Evolutionary conservation across 2,329 filamentous ascomycete genomes (phyloP).

Genomic region (Epichloe amarillans): DNA sequence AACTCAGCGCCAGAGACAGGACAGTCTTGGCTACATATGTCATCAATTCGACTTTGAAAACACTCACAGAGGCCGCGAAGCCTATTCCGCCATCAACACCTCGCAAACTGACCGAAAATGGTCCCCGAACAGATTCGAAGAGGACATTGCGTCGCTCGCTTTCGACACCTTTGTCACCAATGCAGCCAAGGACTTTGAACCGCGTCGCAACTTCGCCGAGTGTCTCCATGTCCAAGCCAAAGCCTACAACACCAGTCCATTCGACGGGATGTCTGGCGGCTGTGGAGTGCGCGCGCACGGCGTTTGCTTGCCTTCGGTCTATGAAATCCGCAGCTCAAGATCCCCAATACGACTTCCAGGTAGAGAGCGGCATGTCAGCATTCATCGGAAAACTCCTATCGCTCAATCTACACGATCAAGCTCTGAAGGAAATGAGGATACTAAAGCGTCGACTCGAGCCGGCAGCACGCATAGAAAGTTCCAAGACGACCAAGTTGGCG

Average conservation of each 20-base stretch:
- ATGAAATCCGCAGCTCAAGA: constrained; percentile 40
- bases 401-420: constrained; percentile 52
- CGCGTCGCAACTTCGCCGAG: constrained; percentile 41
- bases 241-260: constrained; percentile 15
- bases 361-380: constrained; percentile 61
- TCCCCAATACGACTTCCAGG: constrained; percentile 47
- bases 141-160: constrained; percentile 37
- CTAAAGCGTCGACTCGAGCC: constrained; percentile 50
- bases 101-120: constrained; percentile 21
- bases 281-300: constrained; percentile 56
- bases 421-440: constrained; percentile 52
- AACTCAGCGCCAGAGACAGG: constrained; percentile 35
- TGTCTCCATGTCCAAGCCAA: constrained; percentile 21
- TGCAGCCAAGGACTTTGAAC: constrained; percentile 49
- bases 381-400: constrained; percentile 52
- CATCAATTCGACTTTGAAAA: constrained; percentile 57
- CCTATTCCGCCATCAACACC: constrained; percentile 20
- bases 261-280: constrained; percentile 38
- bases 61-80: constrained; percentile 54
- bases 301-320: constrained; percentile 50
- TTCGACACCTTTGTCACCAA: constrained; percentile 45
- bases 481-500: constrained; percentile 19
- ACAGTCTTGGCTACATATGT: constrained; percentile 58
- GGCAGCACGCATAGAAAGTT: constrained; percentile 12
- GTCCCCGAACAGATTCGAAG: constrained; percentile 22